phyloP scores from a whole-genome alignment of 345 rosid species.

The Brassica carinata region DNA sequence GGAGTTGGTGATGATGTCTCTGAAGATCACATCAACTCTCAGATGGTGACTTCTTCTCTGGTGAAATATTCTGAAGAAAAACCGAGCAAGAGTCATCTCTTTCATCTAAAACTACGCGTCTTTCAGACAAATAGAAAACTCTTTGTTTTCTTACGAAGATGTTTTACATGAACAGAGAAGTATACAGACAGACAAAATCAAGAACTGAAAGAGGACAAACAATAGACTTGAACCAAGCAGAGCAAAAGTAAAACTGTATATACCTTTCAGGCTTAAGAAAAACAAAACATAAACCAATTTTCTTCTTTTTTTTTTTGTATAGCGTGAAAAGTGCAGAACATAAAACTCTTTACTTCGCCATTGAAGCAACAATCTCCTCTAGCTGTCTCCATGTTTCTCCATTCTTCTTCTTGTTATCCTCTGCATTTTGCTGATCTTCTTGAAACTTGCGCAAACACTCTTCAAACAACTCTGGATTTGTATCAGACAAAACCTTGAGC shows the following conservation, averaged over 20 bases:
- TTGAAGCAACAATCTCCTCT: slow-evolving; percentile 67
- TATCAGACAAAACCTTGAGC: slow-evolving; percentile 43
- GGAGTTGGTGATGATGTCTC: not conserved
- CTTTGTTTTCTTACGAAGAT: not conserved
- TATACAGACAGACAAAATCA: slow-evolving; percentile 30
- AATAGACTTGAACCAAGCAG: slow-evolving; percentile 7
- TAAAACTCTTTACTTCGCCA: slow-evolving; percentile 34
- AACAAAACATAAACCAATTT: slow-evolving; percentile 9
- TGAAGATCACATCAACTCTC: slow-evolving; percentile 17
- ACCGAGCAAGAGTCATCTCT: slow-evolving; percentile 23
- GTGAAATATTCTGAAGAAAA: slow-evolving; percentile 23
- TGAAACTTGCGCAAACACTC: slow-evolving; percentile 43
- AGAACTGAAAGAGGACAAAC: slow-evolving; percentile 27
- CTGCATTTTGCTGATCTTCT: slow-evolving; percentile 41
- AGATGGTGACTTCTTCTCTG: not conserved
- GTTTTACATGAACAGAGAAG: slow-evolving; percentile 23
- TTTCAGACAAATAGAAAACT: slow-evolving; percentile 23
- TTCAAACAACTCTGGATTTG: slow-evolving; percentile 39
- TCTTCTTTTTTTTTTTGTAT: not conserved
- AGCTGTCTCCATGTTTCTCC: slow-evolving; percentile 55
- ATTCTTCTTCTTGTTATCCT: slow-evolving; percentile 42
- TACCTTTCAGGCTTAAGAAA: slow-evolving; percentile 34
- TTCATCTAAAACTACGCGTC: not conserved
- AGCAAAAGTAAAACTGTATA: slow-evolving; percentile 25
- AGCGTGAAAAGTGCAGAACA: not conserved